Conservation (phyloP, 495 filamentous ascomycete species). For the Filosporella fistucella region DNA sequence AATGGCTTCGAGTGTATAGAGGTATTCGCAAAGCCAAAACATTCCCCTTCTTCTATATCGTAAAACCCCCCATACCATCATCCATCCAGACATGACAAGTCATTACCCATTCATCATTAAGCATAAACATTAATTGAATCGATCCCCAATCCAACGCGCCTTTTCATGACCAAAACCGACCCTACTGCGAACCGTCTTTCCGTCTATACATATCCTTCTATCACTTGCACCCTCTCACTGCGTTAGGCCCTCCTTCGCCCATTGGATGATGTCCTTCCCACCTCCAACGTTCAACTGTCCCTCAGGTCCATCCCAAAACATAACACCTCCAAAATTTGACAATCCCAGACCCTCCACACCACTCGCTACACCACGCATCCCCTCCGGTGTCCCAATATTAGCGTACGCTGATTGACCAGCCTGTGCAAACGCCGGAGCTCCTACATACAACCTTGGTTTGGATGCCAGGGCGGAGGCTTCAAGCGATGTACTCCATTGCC, state of each 20-base stretch:
- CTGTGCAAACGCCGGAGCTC: constrained; percentile 28
- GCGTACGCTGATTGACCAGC: constrained; percentile 17
- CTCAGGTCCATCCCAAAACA: constrained; percentile 26
- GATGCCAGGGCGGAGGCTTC: constrained; percentile 18
- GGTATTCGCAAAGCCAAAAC: no score
- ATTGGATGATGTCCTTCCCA: constrained; percentile 9
- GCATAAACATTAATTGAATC: no score
- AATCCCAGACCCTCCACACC: not conserved
- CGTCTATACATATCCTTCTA: no score
- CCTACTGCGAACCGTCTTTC: no score
- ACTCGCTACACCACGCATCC: constrained; percentile 2
- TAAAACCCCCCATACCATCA: no score
- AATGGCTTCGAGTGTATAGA: no score
- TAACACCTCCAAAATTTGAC: constrained; percentile 37
- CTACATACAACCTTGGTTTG: constrained; percentile 35
- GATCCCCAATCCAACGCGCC: no score
- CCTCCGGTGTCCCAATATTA: constrained; percentile 21
- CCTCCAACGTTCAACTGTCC: constrained; percentile 8
- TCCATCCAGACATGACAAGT: no score
- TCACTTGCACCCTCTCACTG: no score
- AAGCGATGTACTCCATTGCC: constrained; percentile 33
- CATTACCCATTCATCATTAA: no score
- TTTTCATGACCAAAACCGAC: no score
- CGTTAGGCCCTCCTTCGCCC: constrained; percentile 14
- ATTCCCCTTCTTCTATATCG: no score